A percentile compares a stretch with the other conserved stretches of the same genome.
Conservation (phyloP, 306 rosid genomes). For the Pyrus pyrifolia region DNA sequence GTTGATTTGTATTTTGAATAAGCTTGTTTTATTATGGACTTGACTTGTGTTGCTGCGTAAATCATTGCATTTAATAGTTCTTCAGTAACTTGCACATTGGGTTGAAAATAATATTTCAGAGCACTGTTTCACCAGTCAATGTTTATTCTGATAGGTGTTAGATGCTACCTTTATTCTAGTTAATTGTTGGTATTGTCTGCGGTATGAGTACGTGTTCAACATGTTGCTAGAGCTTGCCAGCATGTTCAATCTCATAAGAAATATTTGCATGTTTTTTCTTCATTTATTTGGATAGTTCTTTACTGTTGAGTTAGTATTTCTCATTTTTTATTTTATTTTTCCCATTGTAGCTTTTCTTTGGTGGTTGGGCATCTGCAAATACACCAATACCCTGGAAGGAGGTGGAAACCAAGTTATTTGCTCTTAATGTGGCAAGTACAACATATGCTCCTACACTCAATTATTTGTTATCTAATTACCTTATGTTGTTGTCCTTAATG, state of each 20-base stretch:
- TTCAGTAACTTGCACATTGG: neutral
- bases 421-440: slow-evolving; percentile 79
- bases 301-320: neutral
- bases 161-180: neutral
- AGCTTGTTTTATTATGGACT: neutral
- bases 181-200: neutral
- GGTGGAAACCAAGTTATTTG: slow-evolving; percentile 92
- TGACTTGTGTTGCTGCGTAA: neutral
- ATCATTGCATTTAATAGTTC: neutral
- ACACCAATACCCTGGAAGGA: slow-evolving; percentile 80
- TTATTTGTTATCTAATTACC: slow-evolving; percentile 4
- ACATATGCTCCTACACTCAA: slow-evolving; percentile 15
- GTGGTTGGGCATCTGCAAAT: slow-evolving; percentile 68
- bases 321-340: slow-evolving; percentile 7
- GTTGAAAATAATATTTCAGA: neutral
- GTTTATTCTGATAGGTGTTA: neutral
- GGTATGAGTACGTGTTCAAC: neutral
- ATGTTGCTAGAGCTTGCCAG: neutral
- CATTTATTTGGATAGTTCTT: neutral
- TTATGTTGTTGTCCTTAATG: neutral
- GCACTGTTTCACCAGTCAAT: neutral
- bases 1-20: slow-evolving; percentile 9
- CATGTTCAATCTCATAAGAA: neutral
- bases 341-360: slow-evolving; percentile 60
- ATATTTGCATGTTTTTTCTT: neutral